Conservation (phyloP, 2,329 filamentous ascomycete species). For the Fusarium concolor region DNA sequence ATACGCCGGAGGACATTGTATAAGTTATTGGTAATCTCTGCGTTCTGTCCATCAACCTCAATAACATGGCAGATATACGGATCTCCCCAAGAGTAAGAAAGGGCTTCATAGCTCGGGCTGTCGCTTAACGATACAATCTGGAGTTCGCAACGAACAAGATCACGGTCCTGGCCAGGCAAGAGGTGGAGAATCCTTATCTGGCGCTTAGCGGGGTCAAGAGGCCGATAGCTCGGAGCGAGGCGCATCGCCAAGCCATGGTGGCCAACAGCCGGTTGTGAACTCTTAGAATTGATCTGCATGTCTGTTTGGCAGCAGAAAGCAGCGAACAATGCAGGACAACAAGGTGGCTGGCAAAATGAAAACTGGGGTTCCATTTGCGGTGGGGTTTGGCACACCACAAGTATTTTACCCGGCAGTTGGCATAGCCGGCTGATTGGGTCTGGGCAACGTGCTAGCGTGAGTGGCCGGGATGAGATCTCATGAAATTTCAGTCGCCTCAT, state of each 20-base stretch:
- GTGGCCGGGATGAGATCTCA: neutral
- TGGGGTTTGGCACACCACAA: neutral
- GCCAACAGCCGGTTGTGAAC: too few species aligned
- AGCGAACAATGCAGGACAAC: neutral
- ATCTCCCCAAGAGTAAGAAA: slow-evolving; percentile 8
- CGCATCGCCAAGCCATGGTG: accelerated
- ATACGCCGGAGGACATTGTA: neutral
- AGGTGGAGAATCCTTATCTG: slow-evolving; percentile 15
- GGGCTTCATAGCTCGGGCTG: neutral
- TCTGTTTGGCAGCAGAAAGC: neutral
- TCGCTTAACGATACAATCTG: neutral
- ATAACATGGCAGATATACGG: neutral
- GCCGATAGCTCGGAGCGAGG: neutral
- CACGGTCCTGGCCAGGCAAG: neutral
- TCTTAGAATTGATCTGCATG: too few species aligned
- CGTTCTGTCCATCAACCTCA: neutral
- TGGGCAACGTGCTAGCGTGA: neutral
- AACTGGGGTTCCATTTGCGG: neutral
- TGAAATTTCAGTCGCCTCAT: neutral
- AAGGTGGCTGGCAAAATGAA: neutral
- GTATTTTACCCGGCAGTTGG: neutral
- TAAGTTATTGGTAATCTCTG: neutral
- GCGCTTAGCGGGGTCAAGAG: neutral
- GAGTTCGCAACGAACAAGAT: neutral
- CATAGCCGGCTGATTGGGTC: neutral